phyloP scores from a whole-genome alignment of 2,329 filamentous ascomycete species.

The Ascochyta fabae region DNA sequence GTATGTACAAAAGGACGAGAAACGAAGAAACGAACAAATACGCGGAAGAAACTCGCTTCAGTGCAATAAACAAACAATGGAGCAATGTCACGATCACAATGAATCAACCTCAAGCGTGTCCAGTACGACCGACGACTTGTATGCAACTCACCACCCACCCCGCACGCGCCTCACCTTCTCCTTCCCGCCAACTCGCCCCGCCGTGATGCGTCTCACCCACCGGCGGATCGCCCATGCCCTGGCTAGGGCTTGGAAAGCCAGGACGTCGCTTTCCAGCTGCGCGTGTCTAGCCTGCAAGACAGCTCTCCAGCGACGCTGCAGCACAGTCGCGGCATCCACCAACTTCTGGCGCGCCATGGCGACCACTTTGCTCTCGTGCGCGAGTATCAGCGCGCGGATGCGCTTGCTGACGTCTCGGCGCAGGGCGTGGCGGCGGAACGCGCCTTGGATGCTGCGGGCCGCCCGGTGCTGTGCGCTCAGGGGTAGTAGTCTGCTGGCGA shows the following conservation, averaged over 20 bases:
- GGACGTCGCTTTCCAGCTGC: constrained; percentile 47
- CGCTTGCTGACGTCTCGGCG: constrained; percentile 42
- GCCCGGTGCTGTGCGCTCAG: constrained; percentile 58
- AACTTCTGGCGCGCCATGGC: constrained; percentile 54
- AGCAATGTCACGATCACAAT: too few species aligned
- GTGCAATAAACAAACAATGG: too few species aligned
- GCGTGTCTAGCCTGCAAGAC: constrained; percentile 46
- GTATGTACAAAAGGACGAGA: too few species aligned
- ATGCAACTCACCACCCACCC: constrained; percentile 42
- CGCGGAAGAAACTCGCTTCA: too few species aligned
- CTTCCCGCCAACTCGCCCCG: constrained; percentile 38
- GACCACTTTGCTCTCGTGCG: constrained; percentile 56
- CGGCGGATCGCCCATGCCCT: constrained; percentile 51
- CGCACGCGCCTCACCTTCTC: constrained; percentile 44
- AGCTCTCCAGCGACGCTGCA: constrained; percentile 55
- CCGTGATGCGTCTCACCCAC: constrained; percentile 35
- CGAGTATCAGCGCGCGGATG: constrained; percentile 51
- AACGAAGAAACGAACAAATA: too few species aligned
- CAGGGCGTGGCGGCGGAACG: constrained; percentile 53
- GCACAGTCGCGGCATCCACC: constrained; percentile 48
- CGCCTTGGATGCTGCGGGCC: constrained; percentile 59
- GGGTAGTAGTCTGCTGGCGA: constrained; percentile 64
- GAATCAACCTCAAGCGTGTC: too few species aligned
- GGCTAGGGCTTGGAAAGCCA: constrained; percentile 52
- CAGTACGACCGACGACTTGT: too few species aligned